Evolutionary conservation across 306 rosid genomes (phyloP).

Genomic region (Coriaria nepalensis): DNA sequence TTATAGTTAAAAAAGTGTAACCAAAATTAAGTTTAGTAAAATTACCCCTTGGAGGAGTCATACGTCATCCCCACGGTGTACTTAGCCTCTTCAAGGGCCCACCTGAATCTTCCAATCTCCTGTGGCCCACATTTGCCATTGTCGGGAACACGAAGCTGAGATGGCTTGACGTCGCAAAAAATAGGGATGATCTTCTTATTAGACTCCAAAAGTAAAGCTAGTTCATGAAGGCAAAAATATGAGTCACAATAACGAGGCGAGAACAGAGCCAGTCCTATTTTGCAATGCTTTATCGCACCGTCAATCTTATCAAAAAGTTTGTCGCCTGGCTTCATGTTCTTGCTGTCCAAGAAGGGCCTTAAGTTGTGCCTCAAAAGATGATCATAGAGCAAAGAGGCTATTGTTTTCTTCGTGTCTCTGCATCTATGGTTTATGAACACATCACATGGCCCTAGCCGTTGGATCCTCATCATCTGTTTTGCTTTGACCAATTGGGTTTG

Average conservation of each 20-base stretch:
- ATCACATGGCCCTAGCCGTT: slow-evolving; percentile 23
- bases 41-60: slow-evolving; percentile 63
- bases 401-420: slow-evolving; percentile 54
- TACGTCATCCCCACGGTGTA: slow-evolving; percentile 47
- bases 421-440: slow-evolving; percentile 78
- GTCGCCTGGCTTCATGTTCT: slow-evolving; percentile 81
- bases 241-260: slow-evolving; percentile 74
- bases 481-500: slow-evolving; percentile 14
- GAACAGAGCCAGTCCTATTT: slow-evolving; percentile 62
- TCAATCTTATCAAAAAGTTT: slow-evolving; percentile 69
- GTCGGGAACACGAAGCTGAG: slow-evolving; percentile 33
- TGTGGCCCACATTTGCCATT: slow-evolving; percentile 20
- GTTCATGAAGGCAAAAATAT: slow-evolving; percentile 74
- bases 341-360: slow-evolving; percentile 63
- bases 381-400: slow-evolving; percentile 57
- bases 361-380: slow-evolving; percentile 28
- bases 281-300: slow-evolving; percentile 37
- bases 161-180: slow-evolving; percentile 70
- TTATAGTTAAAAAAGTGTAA: too few relatives aligned
- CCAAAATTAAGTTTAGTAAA: too few relatives aligned
- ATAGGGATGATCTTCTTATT: slow-evolving; percentile 73
- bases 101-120: slow-evolving; percentile 28
- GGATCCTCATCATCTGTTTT: not conserved
- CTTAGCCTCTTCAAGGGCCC: slow-evolving; percentile 64
- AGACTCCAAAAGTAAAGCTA: slow-evolving; percentile 49